Base-by-base conservation (phyloP, 163 green algal genomes). In the Scenedesmus sp. region DNA sequence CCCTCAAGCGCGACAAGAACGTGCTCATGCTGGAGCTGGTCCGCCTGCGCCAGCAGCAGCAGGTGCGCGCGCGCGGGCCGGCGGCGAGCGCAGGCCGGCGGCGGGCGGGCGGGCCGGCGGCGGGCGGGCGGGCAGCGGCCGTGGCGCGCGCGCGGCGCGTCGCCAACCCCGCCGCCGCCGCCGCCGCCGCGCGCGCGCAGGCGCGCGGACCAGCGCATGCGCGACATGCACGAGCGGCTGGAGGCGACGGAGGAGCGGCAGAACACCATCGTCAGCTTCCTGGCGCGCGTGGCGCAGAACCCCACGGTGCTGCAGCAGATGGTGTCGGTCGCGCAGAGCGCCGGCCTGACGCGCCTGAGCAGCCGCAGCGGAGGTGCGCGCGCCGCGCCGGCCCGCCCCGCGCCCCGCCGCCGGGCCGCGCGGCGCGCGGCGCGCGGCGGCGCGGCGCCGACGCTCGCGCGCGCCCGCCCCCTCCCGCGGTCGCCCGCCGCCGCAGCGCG, bases 11-110 rank as follows among this genome's bases (percentile, higher is more conserved):
- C 1, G 95, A 98, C 83, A 97, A 96, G 75, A 93, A 92, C 47
- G 66, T 97, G 50, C 83, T 98, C 11, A 94, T 97, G 91, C 67
- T 94, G 77, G 95, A 98, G 88, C 87, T 98, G 6, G 89, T 97
- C 18, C 87, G 92, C 2, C 69, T 97, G 64, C 78, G 94, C 39
- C 94, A 97, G 83, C 80, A 91, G 73, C 93, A 97, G 78, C 76
- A 90, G 88, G 87, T 93, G 47, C 17, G 83, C 20, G 22, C n/a
- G n/a, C n/a, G n/a, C n/a, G n/a, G n/a, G n/a, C n/a, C n/a, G n/a
- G n/a, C n/a, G n/a, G n/a, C n/a, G n/a, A n/a, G n/a, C n/a, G n/a
- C n/a, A n/a, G n/a, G n/a, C n/a, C n/a, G n/a, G n/a, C n/a, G n/a
- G n/a, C n/a, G n/a, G n/a, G n/a, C 56, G n/a, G 24, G 10, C 24